Percentiles rank a stretch among this genome's conserved stretches.
Evolutionary conservation across 768 basidiomycete species (phyloP).

Genomic region (Pleurotus tuber-regium): DNA sequence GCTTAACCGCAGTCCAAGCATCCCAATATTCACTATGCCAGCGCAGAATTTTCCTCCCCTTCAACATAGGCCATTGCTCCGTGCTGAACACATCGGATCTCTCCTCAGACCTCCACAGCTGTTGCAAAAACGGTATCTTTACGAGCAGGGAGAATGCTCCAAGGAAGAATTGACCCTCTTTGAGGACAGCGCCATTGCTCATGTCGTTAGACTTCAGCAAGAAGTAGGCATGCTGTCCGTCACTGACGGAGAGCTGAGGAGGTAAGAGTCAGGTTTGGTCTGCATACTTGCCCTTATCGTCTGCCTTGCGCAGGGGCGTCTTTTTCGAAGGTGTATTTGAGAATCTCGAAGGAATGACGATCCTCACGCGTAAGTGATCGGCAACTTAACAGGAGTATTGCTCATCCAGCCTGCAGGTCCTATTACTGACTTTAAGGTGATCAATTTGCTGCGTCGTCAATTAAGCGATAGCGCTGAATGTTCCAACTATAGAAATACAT

Average conservation of each 20-base stretch:
- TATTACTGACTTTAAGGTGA: constrained; percentile 50
- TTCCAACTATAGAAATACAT: constrained; percentile 39
- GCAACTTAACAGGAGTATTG: constrained; percentile 7
- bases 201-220: constrained; percentile 52
- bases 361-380: constrained; percentile 42
- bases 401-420: constrained; percentile 29
- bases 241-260: constrained; percentile 59
- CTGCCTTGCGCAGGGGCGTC: constrained; percentile 34
- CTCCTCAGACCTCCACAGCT: constrained; percentile 54
- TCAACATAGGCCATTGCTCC: constrained; percentile 37
- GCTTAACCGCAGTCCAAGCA: constrained; percentile 8
- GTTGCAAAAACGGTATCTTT: constrained; percentile 41
- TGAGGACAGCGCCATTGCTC: constrained; percentile 53
- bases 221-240: constrained; percentile 56
- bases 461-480: constrained; percentile 2
- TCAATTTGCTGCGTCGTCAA: not conserved
- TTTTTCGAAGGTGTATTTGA: constrained; percentile 70
- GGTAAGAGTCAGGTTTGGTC: constrained; percentile 20
- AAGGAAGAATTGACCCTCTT: constrained; percentile 40
- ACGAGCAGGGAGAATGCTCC: constrained; percentile 40
- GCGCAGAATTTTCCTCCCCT: constrained; percentile 24
- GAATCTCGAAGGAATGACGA: constrained; percentile 61
- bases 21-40: constrained; percentile 17
- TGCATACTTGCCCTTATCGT: not conserved
- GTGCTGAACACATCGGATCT: constrained; percentile 62